Conservation (phyloP, 31 red algal species). For the Bonnemaisonia californica region DNA sequence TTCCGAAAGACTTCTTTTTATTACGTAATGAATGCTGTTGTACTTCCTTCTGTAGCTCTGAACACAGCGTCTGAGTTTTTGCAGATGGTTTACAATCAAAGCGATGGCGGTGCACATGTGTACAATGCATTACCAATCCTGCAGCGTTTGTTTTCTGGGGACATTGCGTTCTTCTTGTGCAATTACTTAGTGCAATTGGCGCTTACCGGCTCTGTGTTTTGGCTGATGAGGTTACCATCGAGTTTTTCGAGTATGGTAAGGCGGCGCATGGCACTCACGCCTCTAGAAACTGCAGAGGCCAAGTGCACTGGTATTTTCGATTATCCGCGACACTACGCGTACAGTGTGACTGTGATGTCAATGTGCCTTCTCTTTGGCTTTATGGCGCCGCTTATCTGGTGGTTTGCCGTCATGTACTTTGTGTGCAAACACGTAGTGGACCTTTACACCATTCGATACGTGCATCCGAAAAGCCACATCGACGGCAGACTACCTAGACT, state of each 20-base stretch:
- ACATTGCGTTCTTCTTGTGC: slow-evolving; percentile 93
- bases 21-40: slow-evolving; percentile 92
- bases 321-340: slow-evolving; percentile 88
- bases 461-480: slow-evolving; percentile 78
- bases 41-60: slow-evolving; percentile 90
- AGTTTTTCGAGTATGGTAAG: slow-evolving; percentile 72
- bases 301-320: slow-evolving; percentile 86
- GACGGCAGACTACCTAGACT: slow-evolving; percentile 64
- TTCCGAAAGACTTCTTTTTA: slow-evolving; percentile 97
- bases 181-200: slow-evolving; percentile 96
- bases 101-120: slow-evolving; percentile 61
- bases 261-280: slow-evolving; percentile 67
- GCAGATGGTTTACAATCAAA: slow-evolving; percentile 72
- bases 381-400: slow-evolving; percentile 89
- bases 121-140: slow-evolving; percentile 80
- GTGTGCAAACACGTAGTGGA: slow-evolving; percentile 83
- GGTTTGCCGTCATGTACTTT: slow-evolving; percentile 78
- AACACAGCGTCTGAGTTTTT: slow-evolving; percentile 93
- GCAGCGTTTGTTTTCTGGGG: slow-evolving; percentile 91
- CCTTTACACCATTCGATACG: slow-evolving; percentile 71
- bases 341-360: slow-evolving; percentile 85
- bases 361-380: slow-evolving; percentile 90
- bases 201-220: slow-evolving; percentile 76
- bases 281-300: slow-evolving; percentile 81
- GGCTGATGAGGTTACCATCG: slow-evolving; percentile 74